Evolutionary conservation across 768 basidiomycete species (phyloP).

Genomic region (Psilocybe azurescens): DNA sequence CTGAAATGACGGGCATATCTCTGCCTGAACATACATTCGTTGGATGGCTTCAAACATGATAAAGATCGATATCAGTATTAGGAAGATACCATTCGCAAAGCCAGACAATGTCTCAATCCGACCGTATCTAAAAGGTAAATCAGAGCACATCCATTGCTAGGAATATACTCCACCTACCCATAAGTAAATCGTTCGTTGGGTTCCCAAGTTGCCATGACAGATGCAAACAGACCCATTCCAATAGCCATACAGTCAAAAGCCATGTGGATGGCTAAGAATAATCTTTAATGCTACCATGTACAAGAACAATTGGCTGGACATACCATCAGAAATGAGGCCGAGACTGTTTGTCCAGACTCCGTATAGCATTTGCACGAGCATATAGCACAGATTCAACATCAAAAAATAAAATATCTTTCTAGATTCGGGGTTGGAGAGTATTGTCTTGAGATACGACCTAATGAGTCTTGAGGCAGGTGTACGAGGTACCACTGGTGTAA

Average conservation of each 20-base stretch:
- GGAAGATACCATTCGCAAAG: slow-evolving; percentile 96
- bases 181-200: slow-evolving; percentile 95
- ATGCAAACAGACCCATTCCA: slow-evolving; percentile 92
- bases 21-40: slow-evolving; percentile 65
- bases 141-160: not conserved
- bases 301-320: slow-evolving; percentile 7
- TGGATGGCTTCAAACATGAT: slow-evolving; percentile 99
- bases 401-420: slow-evolving; percentile 97
- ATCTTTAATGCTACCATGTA: slow-evolving; percentile 4
- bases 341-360: slow-evolving; percentile 98
- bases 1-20: not conserved
- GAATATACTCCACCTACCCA: slow-evolving; percentile 58
- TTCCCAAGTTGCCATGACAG: slow-evolving; percentile 98
- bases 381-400: slow-evolving; percentile 92
- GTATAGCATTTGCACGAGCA: slow-evolving; percentile 96
- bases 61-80: slow-evolving; percentile 94
- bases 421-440: slow-evolving; percentile 90
- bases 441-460: slow-evolving; percentile 84
- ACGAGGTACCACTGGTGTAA: slow-evolving; percentile 44
- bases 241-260: slow-evolving; percentile 99
- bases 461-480: slow-evolving; percentile 59
- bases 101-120: slow-evolving; percentile 97
- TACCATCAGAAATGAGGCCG: slow-evolving; percentile 96
- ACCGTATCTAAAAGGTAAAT: slow-evolving; percentile 67
- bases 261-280: slow-evolving; percentile 91